These are phyloP conservation scores for Zymoseptoria passerinii DNA, from an alignment of 2,329 filamentous ascomycete species.

Conservation along the genomic window DNA sequence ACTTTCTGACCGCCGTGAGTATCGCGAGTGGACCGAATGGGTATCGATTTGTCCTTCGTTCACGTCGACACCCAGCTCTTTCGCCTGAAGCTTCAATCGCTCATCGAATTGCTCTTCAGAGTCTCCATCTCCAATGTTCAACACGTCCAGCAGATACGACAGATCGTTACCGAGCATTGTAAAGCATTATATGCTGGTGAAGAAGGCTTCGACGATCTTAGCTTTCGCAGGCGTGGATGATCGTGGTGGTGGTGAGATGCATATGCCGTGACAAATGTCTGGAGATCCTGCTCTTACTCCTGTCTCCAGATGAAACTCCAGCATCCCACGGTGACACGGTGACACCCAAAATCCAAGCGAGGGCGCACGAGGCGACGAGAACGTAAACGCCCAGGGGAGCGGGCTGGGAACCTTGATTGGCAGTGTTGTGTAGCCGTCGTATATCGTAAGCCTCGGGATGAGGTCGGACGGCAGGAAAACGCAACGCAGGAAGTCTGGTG, in stretches of 20 bases:
- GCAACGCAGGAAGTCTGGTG: background rate
- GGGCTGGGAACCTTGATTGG: background rate
- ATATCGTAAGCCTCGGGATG: background rate
- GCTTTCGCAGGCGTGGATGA: background rate
- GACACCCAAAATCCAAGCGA: background rate
- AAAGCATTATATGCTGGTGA: background rate
- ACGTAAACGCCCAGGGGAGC: background rate
- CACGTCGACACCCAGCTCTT: slow-evolving; percentile 21
- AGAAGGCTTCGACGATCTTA: background rate
- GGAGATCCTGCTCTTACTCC: background rate
- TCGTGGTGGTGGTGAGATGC: background rate
- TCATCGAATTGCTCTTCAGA: slow-evolving; percentile 25
- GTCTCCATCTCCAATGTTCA: slow-evolving; percentile 22
- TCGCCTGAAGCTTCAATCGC: slow-evolving; percentile 20
- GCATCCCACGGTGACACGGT: background rate
- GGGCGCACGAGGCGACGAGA: background rate
- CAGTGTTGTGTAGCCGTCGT: background rate
- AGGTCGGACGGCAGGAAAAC: background rate
- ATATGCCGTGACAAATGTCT: background rate
- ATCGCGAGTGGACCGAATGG: slow-evolving; percentile 5
- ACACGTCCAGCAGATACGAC: slow-evolving; percentile 24
- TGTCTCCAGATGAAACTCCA: background rate
- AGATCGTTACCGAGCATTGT: slow-evolving; percentile 12
- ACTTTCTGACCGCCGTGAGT: slow-evolving; percentile 24
- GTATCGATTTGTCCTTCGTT: slow-evolving; percentile 2